phyloP scores from a whole-genome alignment of 2,329 filamentous ascomycete genomes.

The Botrytis medusae region DNA sequence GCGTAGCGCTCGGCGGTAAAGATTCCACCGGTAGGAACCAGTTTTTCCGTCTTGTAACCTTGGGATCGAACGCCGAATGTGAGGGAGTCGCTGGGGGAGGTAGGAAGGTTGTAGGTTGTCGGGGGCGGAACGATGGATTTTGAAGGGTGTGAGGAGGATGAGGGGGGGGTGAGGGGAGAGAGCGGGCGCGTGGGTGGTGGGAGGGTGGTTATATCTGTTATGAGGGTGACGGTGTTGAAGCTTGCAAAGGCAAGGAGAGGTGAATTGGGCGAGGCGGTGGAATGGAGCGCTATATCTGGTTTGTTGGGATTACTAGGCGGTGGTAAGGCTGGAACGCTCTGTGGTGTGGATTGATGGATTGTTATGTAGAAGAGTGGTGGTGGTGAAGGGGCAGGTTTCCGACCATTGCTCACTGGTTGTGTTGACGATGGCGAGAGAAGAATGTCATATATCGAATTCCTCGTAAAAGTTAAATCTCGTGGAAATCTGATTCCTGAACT shows the following conservation, averaged over 20 bases:
- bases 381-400: slow-evolving; percentile 31
- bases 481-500: slow-evolving; percentile 31
- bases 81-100: slow-evolving; percentile 13
- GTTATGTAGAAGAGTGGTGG: slow-evolving; percentile 35
- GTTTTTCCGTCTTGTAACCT: slow-evolving; percentile 27
- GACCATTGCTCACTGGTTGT: slow-evolving; percentile 28
- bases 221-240: slow-evolving; percentile 32
- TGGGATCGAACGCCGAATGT: slow-evolving; percentile 21
- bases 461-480: slow-evolving; percentile 34
- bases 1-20: slow-evolving; percentile 32
- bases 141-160: slow-evolving; percentile 14
- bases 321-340: not conserved
- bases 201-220: slow-evolving; percentile 34
- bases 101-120: slow-evolving; percentile 20
- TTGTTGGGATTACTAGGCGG: slow-evolving; percentile 10
- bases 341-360: slow-evolving; percentile 22
- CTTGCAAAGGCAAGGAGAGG: slow-evolving; percentile 33
- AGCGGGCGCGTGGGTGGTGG: slow-evolving; percentile 25
- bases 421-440: slow-evolving; percentile 32
- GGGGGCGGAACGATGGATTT: slow-evolving; percentile 16
- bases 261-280: slow-evolving; percentile 28
- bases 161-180: slow-evolving; percentile 18
- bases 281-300: slow-evolving; percentile 35
- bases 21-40: slow-evolving; percentile 29
- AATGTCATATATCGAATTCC: slow-evolving; percentile 29